Conservation (phyloP, 495 filamentous ascomycete species). For the Friedmanniomyces simplex region DNA sequence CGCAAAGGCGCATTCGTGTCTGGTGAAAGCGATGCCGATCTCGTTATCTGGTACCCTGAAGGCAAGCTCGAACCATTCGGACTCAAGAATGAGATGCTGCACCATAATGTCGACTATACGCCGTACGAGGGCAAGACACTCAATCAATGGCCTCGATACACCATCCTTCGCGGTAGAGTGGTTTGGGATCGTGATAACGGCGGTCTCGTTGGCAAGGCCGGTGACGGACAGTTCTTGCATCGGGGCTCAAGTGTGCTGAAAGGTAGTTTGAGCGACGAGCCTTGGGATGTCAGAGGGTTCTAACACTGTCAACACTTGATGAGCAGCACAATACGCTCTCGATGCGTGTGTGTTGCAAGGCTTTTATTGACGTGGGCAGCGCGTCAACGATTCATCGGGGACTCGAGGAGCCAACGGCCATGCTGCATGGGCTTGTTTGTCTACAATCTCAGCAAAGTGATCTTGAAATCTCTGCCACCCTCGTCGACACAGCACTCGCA, state of each 20-base stretch:
- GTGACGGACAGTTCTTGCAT: constrained; percentile 44
- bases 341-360: too few relatives aligned
- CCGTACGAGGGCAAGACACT: constrained; percentile 47
- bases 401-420: too few relatives aligned
- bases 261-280: constrained; percentile 1
- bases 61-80: constrained; percentile 32
- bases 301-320: not conserved
- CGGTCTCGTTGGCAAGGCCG: constrained; percentile 38
- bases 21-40: constrained; percentile 42
- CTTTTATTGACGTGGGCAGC: too few relatives aligned
- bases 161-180: constrained; percentile 46
- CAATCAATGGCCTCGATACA: constrained; percentile 50
- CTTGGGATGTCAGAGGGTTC: constrained; percentile 4
- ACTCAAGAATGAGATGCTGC: constrained; percentile 44
- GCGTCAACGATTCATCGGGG: too few relatives aligned
- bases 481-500: too few relatives aligned
- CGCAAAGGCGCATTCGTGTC: constrained; percentile 45
- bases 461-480: too few relatives aligned
- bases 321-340: too few relatives aligned
- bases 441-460: too few relatives aligned
- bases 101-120: constrained; percentile 50
- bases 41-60: constrained; percentile 44
- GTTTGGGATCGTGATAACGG: constrained; percentile 45
- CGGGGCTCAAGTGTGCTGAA: constrained; percentile 17
- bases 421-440: too few relatives aligned